Percentiles rank a stretch among this genome's conserved stretches.
phyloP scores from a whole-genome alignment of 257 asterid genomes.

The Ligustrum vulgare region DNA sequence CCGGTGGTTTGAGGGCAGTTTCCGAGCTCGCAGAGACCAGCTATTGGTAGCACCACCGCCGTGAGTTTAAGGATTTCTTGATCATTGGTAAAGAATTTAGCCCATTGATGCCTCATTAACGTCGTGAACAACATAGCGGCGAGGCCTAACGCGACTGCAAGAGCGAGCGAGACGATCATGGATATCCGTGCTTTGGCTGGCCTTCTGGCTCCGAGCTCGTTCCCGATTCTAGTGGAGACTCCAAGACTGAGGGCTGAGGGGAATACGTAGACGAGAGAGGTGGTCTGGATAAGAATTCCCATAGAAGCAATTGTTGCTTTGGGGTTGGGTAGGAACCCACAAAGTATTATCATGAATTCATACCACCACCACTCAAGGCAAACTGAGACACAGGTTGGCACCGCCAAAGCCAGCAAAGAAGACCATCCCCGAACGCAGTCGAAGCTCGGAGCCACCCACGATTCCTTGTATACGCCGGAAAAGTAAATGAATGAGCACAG shows the following conservation, averaged over 20 bases:
- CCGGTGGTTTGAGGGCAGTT: conserved; percentile 98
- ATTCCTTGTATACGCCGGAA: conserved; percentile 61
- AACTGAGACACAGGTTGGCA: conserved; percentile 84
- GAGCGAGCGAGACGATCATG: conserved; percentile 50
- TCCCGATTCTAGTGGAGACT: conserved; percentile 76
- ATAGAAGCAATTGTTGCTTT: conserved; percentile 77
- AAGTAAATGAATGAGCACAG: conserved; percentile 50
- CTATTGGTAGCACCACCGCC: conserved; percentile 75
- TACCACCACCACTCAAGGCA: conserved; percentile 99
- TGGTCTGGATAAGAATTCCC: conserved; percentile 88
- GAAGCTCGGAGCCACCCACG: conserved; percentile 69
- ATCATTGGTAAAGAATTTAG: conserved; percentile 60
- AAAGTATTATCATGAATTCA: conserved; percentile 81
- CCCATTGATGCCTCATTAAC: conserved; percentile 70
- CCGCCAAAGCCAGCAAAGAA: conserved; percentile 49
- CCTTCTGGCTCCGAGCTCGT: conserved; percentile 72
- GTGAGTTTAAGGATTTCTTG: conserved; percentile 62
- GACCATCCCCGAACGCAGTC: conserved; percentile 84
- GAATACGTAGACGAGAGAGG: conserved; percentile 81
- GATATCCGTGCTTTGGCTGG: conserved; percentile 66
- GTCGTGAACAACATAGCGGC: conserved; percentile 69
- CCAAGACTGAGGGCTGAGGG: conserved; percentile 82
- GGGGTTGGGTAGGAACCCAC: conserved; percentile 72
- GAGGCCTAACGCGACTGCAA: conserved; percentile 60
- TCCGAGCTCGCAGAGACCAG: conserved; percentile 88